These are phyloP conservation scores for Clonostachys solani DNA, from an alignment of 2,329 filamentous ascomycete genomes.

Conservation along the genomic window DNA sequence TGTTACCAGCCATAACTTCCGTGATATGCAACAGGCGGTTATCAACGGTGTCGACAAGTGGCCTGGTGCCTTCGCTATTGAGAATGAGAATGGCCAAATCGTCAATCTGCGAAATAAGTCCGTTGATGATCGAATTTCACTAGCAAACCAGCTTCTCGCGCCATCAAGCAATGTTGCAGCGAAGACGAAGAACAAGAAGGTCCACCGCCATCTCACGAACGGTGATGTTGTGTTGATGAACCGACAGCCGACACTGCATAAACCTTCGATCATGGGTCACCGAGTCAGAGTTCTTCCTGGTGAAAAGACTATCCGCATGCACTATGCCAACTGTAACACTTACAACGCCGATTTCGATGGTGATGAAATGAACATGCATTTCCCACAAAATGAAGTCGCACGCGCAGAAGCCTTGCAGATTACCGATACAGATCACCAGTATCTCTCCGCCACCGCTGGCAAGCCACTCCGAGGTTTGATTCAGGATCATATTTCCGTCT, in stretches of 20 bases:
- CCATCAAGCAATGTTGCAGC: constrained; percentile 72
- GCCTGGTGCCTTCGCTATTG: constrained; percentile 90
- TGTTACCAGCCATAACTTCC: constrained; percentile 95
- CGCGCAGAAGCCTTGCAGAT: constrained; percentile 89
- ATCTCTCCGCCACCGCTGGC: constrained; percentile 87
- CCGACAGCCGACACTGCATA: constrained; percentile 94
- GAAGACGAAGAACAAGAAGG: constrained; percentile 87
- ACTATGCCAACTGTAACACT: constrained; percentile 99
- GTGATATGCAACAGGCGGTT: constrained; percentile 91
- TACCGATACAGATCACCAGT: constrained; percentile 96
- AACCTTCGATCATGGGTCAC: constrained; percentile 98
- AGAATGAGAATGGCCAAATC: constrained; percentile 92
- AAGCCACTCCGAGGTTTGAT: constrained; percentile 94
- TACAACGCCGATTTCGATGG: constrained; percentile 99
- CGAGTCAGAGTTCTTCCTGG: constrained; percentile 86
- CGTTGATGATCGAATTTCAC: constrained; percentile 77
- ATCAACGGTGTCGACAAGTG: constrained; percentile 92
- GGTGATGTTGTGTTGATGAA: constrained; percentile 99
- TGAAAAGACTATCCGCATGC: constrained; percentile 98
- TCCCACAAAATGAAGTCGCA: constrained; percentile 94
- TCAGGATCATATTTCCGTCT: constrained; percentile 97
- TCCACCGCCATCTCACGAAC: constrained; percentile 91
- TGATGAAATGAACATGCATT: constrained; percentile 99
- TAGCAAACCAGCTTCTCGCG: constrained; percentile 90
- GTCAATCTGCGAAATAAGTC: constrained; percentile 85